Percentiles rank a stretch among this genome's conserved stretches.
phyloP scores from a whole-genome alignment of 1,284 basidiomycete genomes.

The Moesziomyces globuligerus region DNA sequence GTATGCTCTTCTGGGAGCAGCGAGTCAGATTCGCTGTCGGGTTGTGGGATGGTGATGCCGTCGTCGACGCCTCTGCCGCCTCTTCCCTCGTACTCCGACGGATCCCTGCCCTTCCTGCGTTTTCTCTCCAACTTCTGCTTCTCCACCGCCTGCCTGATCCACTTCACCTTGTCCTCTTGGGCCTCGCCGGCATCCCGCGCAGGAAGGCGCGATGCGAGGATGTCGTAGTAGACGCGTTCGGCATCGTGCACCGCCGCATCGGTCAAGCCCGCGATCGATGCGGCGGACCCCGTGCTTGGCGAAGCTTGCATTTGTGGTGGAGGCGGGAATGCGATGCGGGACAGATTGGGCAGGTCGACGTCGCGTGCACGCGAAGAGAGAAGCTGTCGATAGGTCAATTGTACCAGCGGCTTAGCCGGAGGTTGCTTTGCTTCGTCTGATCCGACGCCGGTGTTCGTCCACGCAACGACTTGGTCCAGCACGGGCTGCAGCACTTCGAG shows the following conservation, averaged over 20 bases:
- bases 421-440: neutral
- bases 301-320: neutral
- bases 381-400: slow-evolving; percentile 34
- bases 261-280: slow-evolving; percentile 29
- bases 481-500: slow-evolving; percentile 19
- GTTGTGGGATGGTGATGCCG: slow-evolving; percentile 16
- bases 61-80: slow-evolving; percentile 47
- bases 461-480: slow-evolving; percentile 18
- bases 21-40: neutral
- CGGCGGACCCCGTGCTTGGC: slow-evolving; percentile 2
- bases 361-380: neutral
- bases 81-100: slow-evolving; percentile 52
- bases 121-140: slow-evolving; percentile 72
- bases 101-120: slow-evolving; percentile 30
- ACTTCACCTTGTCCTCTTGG: slow-evolving; percentile 68
- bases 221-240: slow-evolving; percentile 59
- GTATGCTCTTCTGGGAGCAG: neutral
- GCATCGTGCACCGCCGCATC: slow-evolving; percentile 28
- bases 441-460: neutral
- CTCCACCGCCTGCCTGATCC: slow-evolving; percentile 72
- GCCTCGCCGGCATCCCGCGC: neutral
- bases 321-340: slow-evolving; percentile 29
- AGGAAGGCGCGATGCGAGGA: slow-evolving; percentile 57
- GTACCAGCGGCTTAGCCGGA: slow-evolving; percentile 12
- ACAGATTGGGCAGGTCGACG: neutral